Percentiles rank a stretch among this genome's conserved stretches.
These are phyloP conservation scores for Calonectria pseudoreteaudii DNA, from an alignment of 2,329 filamentous ascomycete genomes.

Conservation along the genomic window DNA sequence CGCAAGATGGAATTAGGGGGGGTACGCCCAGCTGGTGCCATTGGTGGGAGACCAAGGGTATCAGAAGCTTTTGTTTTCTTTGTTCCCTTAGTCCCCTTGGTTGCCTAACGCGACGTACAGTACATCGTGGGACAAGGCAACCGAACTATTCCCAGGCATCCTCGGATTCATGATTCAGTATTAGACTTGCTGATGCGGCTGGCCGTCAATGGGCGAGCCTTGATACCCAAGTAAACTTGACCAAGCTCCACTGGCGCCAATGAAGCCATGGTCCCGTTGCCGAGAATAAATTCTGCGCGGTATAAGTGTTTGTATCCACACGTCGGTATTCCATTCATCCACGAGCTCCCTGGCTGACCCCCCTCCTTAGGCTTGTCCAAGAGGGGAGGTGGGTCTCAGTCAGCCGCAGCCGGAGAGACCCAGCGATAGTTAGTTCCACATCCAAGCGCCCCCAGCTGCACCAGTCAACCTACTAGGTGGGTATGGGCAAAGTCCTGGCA, in stretches of 20 bases:
- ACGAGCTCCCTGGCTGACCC: neutral
- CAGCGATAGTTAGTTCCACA: neutral
- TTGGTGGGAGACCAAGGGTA: neutral
- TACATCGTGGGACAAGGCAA: neutral
- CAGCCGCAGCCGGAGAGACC: constrained; percentile 29
- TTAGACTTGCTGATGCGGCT: neutral
- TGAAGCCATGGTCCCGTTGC: neutral
- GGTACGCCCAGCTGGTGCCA: neutral
- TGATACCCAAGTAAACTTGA: neutral
- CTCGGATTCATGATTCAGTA: neutral
- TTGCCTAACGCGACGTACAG: neutral
- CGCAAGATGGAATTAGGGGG: neutral
- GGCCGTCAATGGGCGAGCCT: neutral
- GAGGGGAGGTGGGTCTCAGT: constrained; percentile 6
- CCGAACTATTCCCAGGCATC: neutral
- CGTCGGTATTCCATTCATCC: neutral
- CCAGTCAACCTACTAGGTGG: neutral
- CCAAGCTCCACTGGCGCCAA: neutral
- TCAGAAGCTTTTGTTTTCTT: neutral
- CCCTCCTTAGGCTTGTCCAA: neutral
- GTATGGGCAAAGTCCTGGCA: neutral
- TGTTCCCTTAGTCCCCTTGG: neutral
- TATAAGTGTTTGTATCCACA: neutral
- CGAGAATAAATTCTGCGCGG: neutral
- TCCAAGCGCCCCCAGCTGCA: neutral